phyloP scores from a whole-genome alignment of 495 filamentous ascomycete genomes.

The Xylaria telfairii region DNA sequence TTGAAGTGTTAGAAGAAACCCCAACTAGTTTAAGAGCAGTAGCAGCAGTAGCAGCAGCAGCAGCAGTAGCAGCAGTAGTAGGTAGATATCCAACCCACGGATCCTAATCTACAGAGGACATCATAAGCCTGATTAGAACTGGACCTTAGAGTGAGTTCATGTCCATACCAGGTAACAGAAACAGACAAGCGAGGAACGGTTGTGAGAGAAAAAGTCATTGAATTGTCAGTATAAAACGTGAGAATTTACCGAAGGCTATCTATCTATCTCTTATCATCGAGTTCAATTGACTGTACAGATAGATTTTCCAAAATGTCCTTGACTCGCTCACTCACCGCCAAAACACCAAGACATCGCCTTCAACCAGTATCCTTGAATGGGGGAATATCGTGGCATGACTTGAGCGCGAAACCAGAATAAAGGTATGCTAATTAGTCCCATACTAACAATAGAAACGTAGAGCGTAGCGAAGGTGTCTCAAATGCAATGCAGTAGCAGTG shows the following conservation, averaged over 20 bases:
- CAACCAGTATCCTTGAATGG: conserved; percentile 1
- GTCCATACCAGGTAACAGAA: background rate
- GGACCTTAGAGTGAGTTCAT: background rate
- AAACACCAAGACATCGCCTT: background rate
- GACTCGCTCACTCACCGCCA: background rate
- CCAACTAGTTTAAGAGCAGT: background rate
- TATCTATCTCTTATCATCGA: background rate
- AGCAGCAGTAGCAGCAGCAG: background rate
- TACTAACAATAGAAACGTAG: conserved; percentile 5
- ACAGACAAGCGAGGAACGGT: background rate
- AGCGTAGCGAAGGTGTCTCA: background rate
- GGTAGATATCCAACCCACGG: background rate
- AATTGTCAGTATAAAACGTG: conserved; percentile 15
- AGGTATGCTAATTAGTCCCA: background rate
- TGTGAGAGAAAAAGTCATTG: background rate
- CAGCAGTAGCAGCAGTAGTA: background rate
- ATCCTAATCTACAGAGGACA: background rate
- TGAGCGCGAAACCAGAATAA: background rate
- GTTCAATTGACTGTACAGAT: background rate
- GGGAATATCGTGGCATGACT: background rate
- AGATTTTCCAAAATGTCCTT: background rate
- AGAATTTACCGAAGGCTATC: background rate
- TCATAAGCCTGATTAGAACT: background rate
- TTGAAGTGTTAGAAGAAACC: background rate
- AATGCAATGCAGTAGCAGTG: background rate